Conservation (phyloP, 78 protist genomes). For the Blattamonas nauphoetae region DNA sequence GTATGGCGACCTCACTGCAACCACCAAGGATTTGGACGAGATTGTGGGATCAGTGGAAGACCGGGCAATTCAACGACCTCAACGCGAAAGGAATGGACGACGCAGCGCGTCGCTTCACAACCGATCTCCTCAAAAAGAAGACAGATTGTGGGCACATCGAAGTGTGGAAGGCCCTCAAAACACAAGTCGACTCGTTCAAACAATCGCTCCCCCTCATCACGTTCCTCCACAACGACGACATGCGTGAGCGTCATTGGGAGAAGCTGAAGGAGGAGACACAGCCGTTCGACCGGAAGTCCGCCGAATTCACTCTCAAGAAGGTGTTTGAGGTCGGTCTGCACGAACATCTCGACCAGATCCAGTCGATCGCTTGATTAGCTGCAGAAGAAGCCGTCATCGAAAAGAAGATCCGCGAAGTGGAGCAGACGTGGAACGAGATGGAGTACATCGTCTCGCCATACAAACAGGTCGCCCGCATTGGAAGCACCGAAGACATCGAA, state of each 20-base stretch:
- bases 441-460: constrained; percentile 11
- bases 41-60: constrained; percentile 25
- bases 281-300: constrained; percentile 32
- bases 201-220: constrained; percentile 49
- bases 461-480: background rate
- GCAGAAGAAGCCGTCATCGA: constrained; percentile 56
- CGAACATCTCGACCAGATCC: constrained; percentile 31
- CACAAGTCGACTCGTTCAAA: constrained; percentile 36
- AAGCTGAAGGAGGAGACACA: constrained; percentile 30
- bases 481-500: constrained; percentile 32
- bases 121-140: background rate
- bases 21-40: constrained; percentile 35
- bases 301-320: constrained; percentile 46
- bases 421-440: constrained; percentile 21
- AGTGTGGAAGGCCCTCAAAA: constrained; percentile 25
- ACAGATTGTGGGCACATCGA: background rate
- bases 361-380: constrained; percentile 38
- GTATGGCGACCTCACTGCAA: constrained; percentile 9
- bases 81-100: constrained; percentile 32
- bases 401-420: constrained; percentile 20
- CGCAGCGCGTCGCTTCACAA: background rate
- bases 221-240: constrained; percentile 42
- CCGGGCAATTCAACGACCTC: constrained; percentile 14
- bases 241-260: constrained; percentile 66
- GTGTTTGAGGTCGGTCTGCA: constrained; percentile 54